These are phyloP conservation scores for Spergularia azorica DNA, from an alignment of 179 eudicot species.

Conservation along the genomic window DNA sequence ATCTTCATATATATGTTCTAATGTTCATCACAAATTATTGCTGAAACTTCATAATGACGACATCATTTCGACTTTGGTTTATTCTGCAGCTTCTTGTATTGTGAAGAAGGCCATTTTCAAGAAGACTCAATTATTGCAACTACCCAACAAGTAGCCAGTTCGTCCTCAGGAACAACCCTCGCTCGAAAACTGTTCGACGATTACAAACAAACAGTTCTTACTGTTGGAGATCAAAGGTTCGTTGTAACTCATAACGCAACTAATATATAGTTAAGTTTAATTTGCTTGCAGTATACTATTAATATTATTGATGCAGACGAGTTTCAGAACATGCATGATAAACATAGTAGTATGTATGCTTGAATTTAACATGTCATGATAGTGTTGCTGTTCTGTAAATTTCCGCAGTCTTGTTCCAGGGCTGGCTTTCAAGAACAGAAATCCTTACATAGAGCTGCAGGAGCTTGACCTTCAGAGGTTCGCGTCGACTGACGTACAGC, in stretches of 20 bases:
- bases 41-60: too few relatives aligned
- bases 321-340: too few relatives aligned
- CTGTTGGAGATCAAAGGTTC: slow-evolving; percentile 23
- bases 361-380: too few relatives aligned
- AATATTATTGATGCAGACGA: too few relatives aligned
- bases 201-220: slow-evolving; percentile 21
- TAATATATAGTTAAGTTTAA: too few relatives aligned
- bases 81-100: slow-evolving; percentile 45
- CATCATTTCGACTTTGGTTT: too few relatives aligned
- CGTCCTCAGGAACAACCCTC: slow-evolving; percentile 21
- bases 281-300: too few relatives aligned
- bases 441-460: slow-evolving; percentile 51
- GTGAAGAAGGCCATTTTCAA: slow-evolving; percentile 43
- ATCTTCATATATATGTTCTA: too few relatives aligned
- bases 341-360: too few relatives aligned
- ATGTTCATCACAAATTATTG: too few relatives aligned
- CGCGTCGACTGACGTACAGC: slow-evolving; percentile 47
- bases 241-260: too few relatives aligned
- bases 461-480: slow-evolving; percentile 50
- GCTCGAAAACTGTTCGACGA: slow-evolving; percentile 30
- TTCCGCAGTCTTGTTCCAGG: slow-evolving; percentile 57
- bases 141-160: slow-evolving; percentile 16
- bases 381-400: not conserved
- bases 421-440: slow-evolving; percentile 54
- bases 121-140: slow-evolving; percentile 16